A percentile compares a stretch with the other conserved stretches of the same genome.
Conservation (phyloP, 2,329 filamentous ascomycete species). For the Exophiala spinifera region DNA sequence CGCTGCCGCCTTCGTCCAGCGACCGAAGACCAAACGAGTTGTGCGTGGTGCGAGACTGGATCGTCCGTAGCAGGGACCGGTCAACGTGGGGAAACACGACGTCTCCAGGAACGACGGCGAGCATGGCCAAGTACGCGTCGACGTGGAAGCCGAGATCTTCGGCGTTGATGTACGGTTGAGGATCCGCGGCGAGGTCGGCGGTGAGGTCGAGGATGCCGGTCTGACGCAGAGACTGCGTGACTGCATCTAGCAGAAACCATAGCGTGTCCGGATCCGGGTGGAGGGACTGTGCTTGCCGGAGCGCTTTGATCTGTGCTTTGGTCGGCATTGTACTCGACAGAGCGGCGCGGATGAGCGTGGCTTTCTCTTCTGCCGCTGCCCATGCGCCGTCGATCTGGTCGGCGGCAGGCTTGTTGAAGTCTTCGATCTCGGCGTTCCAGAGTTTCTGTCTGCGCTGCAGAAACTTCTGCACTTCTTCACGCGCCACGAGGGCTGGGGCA, state of each 20-base stretch:
- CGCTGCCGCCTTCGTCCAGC: constrained; percentile 3
- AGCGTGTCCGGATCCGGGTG: neutral
- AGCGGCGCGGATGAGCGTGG: neutral
- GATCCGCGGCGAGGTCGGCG: neutral
- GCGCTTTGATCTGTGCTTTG: neutral
- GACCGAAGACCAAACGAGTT: constrained; percentile 21
- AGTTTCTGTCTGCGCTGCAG: neutral
- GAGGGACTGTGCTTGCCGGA: neutral
- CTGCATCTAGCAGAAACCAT: neutral
- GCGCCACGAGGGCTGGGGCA: neutral
- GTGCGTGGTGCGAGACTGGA: constrained; percentile 13
- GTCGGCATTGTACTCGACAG: neutral
- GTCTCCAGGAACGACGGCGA: constrained; percentile 2
- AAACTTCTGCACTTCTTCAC: constrained; percentile 4
- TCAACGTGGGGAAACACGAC: constrained; percentile 1
- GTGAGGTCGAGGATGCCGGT: neutral
- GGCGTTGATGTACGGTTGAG: neutral
- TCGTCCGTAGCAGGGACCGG: constrained; percentile 1
- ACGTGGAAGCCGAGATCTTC: constrained; percentile 3
- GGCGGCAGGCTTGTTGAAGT: neutral
- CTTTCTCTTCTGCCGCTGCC: neutral
- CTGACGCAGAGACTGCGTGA: neutral
- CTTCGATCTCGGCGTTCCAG: neutral
- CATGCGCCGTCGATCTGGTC: neutral
- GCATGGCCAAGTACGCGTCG: constrained; percentile 6